phyloP scores from a whole-genome alignment of 495 filamentous ascomycete species.

The Thermothielavioides terrestris region DNA sequence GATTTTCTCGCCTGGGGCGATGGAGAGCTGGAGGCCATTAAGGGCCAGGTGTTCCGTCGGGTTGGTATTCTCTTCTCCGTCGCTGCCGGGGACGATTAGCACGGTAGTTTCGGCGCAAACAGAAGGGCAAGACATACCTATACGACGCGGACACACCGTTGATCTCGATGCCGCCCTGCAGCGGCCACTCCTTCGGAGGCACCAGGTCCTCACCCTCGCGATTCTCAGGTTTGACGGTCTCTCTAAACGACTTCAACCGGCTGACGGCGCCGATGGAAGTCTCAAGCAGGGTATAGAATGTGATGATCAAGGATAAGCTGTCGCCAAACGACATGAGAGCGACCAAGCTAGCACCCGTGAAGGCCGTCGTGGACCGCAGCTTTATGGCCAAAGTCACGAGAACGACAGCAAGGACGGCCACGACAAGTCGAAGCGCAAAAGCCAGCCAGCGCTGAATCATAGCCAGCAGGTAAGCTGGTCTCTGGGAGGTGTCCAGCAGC shows the following conservation, averaged over 20 bases:
- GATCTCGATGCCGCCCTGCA: constrained; percentile 16
- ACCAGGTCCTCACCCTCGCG: constrained; percentile 15
- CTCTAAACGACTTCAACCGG: constrained; percentile 35
- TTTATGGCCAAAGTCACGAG: constrained; percentile 27
- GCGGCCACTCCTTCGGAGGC: constrained; percentile 19
- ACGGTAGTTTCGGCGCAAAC: neutral
- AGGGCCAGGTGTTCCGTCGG: constrained; percentile 13
- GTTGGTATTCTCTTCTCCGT: neutral
- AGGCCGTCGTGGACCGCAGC: constrained; percentile 15
- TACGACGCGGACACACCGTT: constrained; percentile 20
- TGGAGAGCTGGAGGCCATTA: constrained; percentile 13
- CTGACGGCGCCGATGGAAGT: constrained; percentile 45
- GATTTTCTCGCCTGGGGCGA: constrained; percentile 16
- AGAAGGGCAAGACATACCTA: constrained; percentile 4
- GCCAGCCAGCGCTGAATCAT: constrained; percentile 48
- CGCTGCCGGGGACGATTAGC: neutral
- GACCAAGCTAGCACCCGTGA: constrained; percentile 26
- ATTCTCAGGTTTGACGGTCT: constrained; percentile 15
- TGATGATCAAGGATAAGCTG: constrained; percentile 10
- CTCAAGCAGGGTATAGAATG: constrained; percentile 39
- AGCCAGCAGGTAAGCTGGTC: constrained; percentile 44
- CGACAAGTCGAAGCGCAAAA: constrained; percentile 39
- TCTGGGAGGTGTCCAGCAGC: constrained; percentile 46
- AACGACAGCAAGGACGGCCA: constrained; percentile 31
- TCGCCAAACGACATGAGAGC: constrained; percentile 23